Conservation (phyloP, 2,329 filamentous ascomycete genomes). For the Aspergillus cejpii region DNA sequence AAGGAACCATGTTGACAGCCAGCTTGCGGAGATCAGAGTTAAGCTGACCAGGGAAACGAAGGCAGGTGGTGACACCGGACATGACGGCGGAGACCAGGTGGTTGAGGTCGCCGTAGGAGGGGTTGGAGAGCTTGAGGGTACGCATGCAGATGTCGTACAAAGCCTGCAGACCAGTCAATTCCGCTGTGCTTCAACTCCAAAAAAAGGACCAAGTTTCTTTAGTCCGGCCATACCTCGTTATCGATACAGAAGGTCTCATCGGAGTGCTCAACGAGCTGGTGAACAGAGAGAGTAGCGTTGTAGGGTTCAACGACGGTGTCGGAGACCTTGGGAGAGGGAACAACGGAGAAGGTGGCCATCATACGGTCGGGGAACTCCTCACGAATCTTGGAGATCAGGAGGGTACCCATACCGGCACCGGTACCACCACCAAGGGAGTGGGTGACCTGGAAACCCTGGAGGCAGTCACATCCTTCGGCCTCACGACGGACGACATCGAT, state of each 20-base stretch:
- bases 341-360: conserved; percentile 99
- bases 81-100: conserved; percentile 99
- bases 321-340: conserved; percentile 98
- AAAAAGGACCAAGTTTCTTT: background rate
- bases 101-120: conserved; percentile 98
- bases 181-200: conserved; percentile 10
- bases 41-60: conserved; percentile 98
- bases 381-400: conserved; percentile 99
- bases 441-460: conserved; percentile 99
- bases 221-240: conserved; percentile 64
- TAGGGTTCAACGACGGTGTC: conserved; percentile 99
- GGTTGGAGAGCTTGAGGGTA: conserved; percentile 96
- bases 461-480: conserved; percentile 97
- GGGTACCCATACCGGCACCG: conserved; percentile 99
- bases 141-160: conserved; percentile 99
- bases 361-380: conserved; percentile 99
- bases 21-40: conserved; percentile 99
- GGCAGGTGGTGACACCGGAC: conserved; percentile 96
- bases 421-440: conserved; percentile 99
- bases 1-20: conserved; percentile 99
- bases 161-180: conserved; percentile 47
- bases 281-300: conserved; percentile 97
- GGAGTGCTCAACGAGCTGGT: conserved; percentile 99
- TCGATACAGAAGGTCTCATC: conserved; percentile 99
- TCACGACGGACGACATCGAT: conserved; percentile 97